phyloP scores from a whole-genome alignment of 2,329 filamentous ascomycete genomes.

The Diplodia sapinea region DNA sequence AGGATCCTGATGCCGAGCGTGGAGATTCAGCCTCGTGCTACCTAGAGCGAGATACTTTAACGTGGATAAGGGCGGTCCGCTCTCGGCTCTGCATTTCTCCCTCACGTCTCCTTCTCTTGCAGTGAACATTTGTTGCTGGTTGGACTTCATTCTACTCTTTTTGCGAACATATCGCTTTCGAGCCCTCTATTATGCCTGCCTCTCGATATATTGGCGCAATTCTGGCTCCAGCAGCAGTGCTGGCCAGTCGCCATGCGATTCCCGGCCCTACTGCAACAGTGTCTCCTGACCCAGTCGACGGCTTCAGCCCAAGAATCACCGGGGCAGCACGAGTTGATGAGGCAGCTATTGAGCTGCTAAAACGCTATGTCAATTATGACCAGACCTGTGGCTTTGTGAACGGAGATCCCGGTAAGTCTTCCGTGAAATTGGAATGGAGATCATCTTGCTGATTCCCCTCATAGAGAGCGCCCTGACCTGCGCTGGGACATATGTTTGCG shows the following conservation, averaged over 20 bases:
- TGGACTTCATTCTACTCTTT: background rate
- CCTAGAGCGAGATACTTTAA: constrained; percentile 7
- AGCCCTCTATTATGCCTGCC: constrained; percentile 22
- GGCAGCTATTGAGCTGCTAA: constrained; percentile 38
- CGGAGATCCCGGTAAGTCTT: constrained; percentile 38
- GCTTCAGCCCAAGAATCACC: constrained; percentile 34
- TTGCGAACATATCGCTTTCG: constrained; percentile 34
- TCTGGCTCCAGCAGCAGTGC: constrained; percentile 39
- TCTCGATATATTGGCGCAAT: constrained; percentile 38
- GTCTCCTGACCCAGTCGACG: constrained; percentile 41
- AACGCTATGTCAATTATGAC: constrained; percentile 35
- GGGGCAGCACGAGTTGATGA: constrained; percentile 30
- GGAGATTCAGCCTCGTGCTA: constrained; percentile 22
- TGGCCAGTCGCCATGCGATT: constrained; percentile 40
- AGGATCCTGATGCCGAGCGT: constrained; percentile 30
- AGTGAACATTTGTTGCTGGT: background rate
- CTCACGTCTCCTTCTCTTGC: constrained; percentile 25
- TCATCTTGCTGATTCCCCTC: constrained; percentile 25
- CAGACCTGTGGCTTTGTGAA: constrained; percentile 44
- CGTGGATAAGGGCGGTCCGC: constrained; percentile 14
- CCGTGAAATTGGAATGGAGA: background rate
- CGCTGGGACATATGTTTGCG: constrained; percentile 39
- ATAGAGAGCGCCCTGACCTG: constrained; percentile 43
- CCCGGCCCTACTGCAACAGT: constrained; percentile 41
- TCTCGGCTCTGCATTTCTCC: constrained; percentile 32